Conservation (phyloP, 2,329 filamentous ascomycete genomes). For the Epichloe aotearoae region DNA sequence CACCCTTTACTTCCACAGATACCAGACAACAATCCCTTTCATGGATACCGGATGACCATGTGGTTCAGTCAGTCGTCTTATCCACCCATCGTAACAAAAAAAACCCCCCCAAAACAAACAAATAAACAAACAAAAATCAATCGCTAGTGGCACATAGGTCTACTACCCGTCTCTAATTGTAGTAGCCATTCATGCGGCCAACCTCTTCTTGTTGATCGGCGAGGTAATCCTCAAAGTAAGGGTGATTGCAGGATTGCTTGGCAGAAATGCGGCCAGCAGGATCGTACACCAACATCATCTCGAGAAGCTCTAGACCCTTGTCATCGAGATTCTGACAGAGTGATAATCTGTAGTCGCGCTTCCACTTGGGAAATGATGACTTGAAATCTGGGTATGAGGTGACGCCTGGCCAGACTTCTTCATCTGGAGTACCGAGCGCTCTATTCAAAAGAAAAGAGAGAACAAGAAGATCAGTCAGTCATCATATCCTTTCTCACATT, state of each 20-base stretch:
- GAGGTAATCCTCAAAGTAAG: constrained; percentile 53
- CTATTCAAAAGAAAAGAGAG: constrained; percentile 22
- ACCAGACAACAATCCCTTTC: neutral
- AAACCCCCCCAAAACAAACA: neutral
- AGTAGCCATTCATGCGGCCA: constrained; percentile 22
- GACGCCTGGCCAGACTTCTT: constrained; percentile 76
- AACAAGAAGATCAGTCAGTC: neutral
- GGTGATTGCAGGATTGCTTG: constrained; percentile 73
- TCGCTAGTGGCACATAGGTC: constrained; percentile 12
- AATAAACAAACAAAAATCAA: constrained; percentile 4
- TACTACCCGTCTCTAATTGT: constrained; percentile 19
- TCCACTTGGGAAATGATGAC: constrained; percentile 83
- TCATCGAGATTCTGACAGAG: constrained; percentile 65
- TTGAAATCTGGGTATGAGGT: constrained; percentile 95
- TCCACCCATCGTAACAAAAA: neutral
- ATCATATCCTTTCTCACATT: neutral
- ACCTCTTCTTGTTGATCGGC: constrained; percentile 16
- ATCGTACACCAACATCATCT: constrained; percentile 70
- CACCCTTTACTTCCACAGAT: neutral
- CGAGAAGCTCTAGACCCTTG: constrained; percentile 52
- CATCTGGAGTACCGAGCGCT: constrained; percentile 69
- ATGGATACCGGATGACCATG: too few species aligned
- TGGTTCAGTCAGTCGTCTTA: neutral
- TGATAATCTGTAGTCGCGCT: constrained; percentile 49
- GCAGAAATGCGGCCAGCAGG: constrained; percentile 78